phyloP scores from a whole-genome alignment of 1,284 basidiomycete genomes.

The Ganoderma lingzhi region DNA sequence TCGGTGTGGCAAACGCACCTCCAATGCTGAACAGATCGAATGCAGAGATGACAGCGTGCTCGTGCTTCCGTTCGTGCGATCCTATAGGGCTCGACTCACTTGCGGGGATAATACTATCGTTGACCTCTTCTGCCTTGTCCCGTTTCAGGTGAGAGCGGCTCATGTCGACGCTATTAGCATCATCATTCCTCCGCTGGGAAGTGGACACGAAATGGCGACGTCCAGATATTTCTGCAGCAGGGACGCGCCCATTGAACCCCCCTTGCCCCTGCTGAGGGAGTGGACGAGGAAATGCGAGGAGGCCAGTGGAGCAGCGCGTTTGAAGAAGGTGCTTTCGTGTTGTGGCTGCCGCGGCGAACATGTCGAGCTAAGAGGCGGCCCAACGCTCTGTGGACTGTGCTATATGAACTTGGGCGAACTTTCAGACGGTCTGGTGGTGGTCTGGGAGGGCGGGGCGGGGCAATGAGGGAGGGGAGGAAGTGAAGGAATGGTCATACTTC shows the following conservation, averaged over 20 bases:
- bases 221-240: slow-evolving; percentile 1
- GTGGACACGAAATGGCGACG: slow-evolving; percentile 18
- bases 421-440: not conserved
- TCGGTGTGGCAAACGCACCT: slow-evolving; percentile 50
- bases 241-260: slow-evolving; percentile 1
- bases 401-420: too few relatives aligned
- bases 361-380: not conserved
- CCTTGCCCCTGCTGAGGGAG: not conserved
- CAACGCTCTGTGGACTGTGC: not conserved
- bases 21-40: slow-evolving; percentile 97
- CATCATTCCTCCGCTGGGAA: slow-evolving; percentile 17
- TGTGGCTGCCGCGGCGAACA: slow-evolving; percentile 11
- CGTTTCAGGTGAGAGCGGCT: slow-evolving; percentile 5
- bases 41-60: slow-evolving; percentile 93
- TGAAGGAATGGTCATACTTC: not conserved
- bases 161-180: not conserved
- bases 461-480: not conserved
- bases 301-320: slow-evolving; percentile 4
- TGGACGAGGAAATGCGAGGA: not conserved
- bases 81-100: slow-evolving; percentile 35
- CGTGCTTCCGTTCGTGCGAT: slow-evolving; percentile 48
- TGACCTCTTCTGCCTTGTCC: slow-evolving; percentile 13
- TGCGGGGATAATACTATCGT: slow-evolving; percentile 30
- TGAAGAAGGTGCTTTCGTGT: slow-evolving; percentile 2
- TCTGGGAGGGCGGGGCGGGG: not conserved